Evolutionary conservation across 2,329 filamentous ascomycete species (phyloP).

Genomic region (Aspergillus glaucus): DNA sequence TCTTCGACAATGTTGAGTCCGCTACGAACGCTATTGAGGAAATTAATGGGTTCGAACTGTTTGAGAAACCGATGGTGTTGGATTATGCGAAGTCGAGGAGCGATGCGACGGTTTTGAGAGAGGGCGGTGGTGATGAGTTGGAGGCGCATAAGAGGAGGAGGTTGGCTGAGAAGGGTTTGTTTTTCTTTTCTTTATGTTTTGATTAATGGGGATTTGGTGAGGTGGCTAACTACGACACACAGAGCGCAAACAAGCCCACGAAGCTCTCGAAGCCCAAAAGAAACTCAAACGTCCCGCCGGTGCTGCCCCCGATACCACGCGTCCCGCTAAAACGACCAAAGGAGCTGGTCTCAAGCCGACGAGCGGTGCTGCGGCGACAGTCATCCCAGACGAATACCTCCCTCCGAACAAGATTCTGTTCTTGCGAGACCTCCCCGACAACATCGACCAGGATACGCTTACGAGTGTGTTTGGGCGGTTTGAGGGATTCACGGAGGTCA

Average conservation of each 20-base stretch:
- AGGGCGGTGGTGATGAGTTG: constrained; percentile 71
- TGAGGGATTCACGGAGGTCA: constrained; percentile 89
- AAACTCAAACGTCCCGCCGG: constrained; percentile 61
- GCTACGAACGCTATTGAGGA: constrained; percentile 78
- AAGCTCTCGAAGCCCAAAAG: constrained; percentile 71
- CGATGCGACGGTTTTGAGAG: constrained; percentile 74
- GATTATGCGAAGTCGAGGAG: constrained; percentile 76
- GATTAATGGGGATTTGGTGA: background rate
- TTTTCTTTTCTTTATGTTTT: constrained; percentile 7
- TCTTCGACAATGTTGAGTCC: constrained; percentile 77
- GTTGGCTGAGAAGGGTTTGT: constrained; percentile 77
- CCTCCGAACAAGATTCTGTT: constrained; percentile 97
- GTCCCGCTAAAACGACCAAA: constrained; percentile 64
- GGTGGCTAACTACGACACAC: background rate
- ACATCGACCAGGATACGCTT: constrained; percentile 74
- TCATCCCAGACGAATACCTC: constrained; percentile 94
- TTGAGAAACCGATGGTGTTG: constrained; percentile 82
- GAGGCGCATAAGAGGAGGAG: constrained; percentile 80
- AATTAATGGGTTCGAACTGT: constrained; percentile 85
- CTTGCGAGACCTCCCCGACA: constrained; percentile 83
- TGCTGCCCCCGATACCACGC: constrained; percentile 38
- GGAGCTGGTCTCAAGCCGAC: constrained; percentile 72
- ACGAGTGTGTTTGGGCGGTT: constrained; percentile 78
- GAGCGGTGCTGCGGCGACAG: constrained; percentile 58
- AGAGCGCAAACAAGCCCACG: constrained; percentile 75